These are phyloP conservation scores for Blastobotrys proliferans DNA, from an alignment of 1,139 yeast species.

Conservation along the genomic window DNA sequence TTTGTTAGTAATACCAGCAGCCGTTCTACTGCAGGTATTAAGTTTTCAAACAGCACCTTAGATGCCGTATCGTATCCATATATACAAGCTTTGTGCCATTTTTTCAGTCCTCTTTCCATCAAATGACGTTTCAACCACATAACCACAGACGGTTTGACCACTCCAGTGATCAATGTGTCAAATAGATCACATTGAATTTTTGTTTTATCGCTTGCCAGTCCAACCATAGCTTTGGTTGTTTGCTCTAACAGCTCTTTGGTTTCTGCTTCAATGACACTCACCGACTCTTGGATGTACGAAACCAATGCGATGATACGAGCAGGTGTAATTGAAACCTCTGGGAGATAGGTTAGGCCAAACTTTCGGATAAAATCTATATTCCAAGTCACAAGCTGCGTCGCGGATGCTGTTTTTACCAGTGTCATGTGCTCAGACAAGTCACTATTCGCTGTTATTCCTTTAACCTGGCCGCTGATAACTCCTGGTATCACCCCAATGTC, in stretches of 20 bases:
- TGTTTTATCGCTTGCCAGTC: conserved; percentile 4
- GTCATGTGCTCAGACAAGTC: conserved; percentile 9
- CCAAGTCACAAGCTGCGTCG: background rate
- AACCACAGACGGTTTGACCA: conserved; percentile 46
- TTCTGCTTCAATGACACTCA: conserved; percentile 41
- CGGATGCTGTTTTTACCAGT: conserved; percentile 1
- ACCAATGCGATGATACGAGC: conserved; percentile 34
- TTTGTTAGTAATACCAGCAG: conserved; percentile 48
- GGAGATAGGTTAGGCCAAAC: conserved; percentile 26
- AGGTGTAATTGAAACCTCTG: conserved; percentile 32
- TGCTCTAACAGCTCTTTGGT: conserved; percentile 5
- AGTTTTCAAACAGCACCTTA: conserved; percentile 44
- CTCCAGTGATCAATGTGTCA: conserved; percentile 55
- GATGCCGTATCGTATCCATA: conserved; percentile 48
- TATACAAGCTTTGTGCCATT: conserved; percentile 52
- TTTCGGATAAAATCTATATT: conserved; percentile 20
- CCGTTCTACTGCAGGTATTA: conserved; percentile 59
- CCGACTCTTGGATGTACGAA: conserved; percentile 43
- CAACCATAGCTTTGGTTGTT: conserved; percentile 10
- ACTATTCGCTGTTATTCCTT: conserved; percentile 3
- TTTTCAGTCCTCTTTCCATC: conserved; percentile 65
- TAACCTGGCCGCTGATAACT: conserved; percentile 6
- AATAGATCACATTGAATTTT: conserved; percentile 32
- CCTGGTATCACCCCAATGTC: conserved; percentile 22
- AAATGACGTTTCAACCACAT: conserved; percentile 50